These are phyloP conservation scores for peach (Prunus persica) DNA, from an alignment of 306 rosid species.

Conservation along the genomic window DNA sequence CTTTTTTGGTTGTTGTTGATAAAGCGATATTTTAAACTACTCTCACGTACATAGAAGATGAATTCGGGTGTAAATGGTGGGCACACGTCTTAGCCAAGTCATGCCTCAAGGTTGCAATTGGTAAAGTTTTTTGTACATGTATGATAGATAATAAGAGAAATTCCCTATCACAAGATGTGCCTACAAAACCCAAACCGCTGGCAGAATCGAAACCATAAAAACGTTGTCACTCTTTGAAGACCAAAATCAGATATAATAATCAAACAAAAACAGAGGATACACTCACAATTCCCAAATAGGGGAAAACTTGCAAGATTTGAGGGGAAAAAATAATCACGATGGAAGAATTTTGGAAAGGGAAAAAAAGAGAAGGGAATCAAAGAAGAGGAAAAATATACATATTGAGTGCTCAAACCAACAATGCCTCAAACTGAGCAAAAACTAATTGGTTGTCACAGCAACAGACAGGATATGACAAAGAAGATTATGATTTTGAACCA, in stretches of 20 bases:
- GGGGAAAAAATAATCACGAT: slow-evolving; percentile 12
- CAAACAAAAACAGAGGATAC: slow-evolving; percentile 13
- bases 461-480: neutral
- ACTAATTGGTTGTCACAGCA: slow-evolving; percentile 49
- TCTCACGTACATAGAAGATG: too few relatives aligned
- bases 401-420: slow-evolving; percentile 47
- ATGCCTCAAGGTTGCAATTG: neutral
- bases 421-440: slow-evolving; percentile 13
- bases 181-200: slow-evolving; percentile 9
- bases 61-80: too few relatives aligned
- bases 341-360: neutral
- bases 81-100: too few relatives aligned
- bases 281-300: slow-evolving; percentile 20
- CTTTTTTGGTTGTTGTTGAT: too few relatives aligned
- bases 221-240: slow-evolving; percentile 20
- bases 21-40: too few relatives aligned
- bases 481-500: slow-evolving; percentile 9
- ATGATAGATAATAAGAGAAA: slow-evolving; percentile 4
- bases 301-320: slow-evolving; percentile 11
- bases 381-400: neutral
- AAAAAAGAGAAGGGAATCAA: neutral
- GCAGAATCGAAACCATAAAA: slow-evolving; percentile 25
- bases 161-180: neutral
- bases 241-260: slow-evolving; percentile 8
- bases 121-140: too few relatives aligned